Base-by-base conservation (phyloP, 768 basidiomycete genomes). In the Mycena olivaceomarginata region DNA sequence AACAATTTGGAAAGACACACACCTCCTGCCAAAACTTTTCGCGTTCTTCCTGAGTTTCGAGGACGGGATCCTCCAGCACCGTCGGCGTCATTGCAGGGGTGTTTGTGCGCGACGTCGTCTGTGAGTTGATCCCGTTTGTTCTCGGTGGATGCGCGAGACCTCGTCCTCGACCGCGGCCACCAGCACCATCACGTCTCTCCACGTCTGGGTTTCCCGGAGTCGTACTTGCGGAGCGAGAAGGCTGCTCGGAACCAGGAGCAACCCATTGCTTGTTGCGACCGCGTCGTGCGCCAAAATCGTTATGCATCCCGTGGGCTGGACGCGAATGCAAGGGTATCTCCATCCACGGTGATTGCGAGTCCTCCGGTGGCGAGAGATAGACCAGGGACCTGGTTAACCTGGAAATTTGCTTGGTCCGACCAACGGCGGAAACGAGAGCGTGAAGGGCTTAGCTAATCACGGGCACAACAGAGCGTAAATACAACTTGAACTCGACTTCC, bases 11-110 rank as follows among this genome's bases (percentile, higher is more conserved):
- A 79, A 72, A 67, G 31, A 48, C 18, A 86, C 91, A 76, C 75
- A 95, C 95, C 89, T 94, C 92, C 84, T 94, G 92, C 81, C 91
- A 96, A 81, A 93, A 94, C 76, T 83, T 88, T 79, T 95, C 94
- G 62, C 91, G 88, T 81, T 94, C 94, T 80, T 95, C 94, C 11
- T 84, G 83, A 0, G 90, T 90, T 57, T 93, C 92, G 20, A 92
- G 83, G 18, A 89, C 89, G 0, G 90, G 91, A 68, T 90, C 89
- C 45, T 92, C 88, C n/a, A 84, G 83, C 11, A 82, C 80, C 22
- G 67, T 86, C 84, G 59, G 89, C 83, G 66, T 88, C 83, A 22
- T 88, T 81, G 74, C 89, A 90, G 48, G 84, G 81, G 78, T 89
- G 89, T 75, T 85, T 88, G 39, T 86, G 85, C 74, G 83, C 82